Evolutionary conservation across 2,329 filamentous ascomycete species (phyloP).

Genomic region (Fusarium papillatum): DNA sequence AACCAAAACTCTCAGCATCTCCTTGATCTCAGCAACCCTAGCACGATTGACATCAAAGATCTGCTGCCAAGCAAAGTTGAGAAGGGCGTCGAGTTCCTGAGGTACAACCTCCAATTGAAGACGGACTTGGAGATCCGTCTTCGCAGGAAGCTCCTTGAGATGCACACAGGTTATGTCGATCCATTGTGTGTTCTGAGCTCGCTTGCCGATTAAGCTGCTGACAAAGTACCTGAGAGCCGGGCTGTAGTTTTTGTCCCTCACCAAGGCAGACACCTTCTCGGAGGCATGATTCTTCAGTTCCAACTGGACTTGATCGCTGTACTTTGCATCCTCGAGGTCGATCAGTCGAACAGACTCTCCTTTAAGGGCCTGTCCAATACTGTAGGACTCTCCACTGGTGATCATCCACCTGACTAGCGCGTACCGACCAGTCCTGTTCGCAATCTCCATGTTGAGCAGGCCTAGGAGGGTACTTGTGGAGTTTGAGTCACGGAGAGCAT

Average conservation of each 20-base stretch:
- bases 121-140: slow-evolving; percentile 55
- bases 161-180: slow-evolving; percentile 59
- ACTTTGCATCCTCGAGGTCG: slow-evolving; percentile 37
- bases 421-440: slow-evolving; percentile 3
- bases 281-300: slow-evolving; percentile 46
- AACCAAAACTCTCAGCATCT: slow-evolving; percentile 56
- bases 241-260: slow-evolving; percentile 54
- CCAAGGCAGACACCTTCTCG: slow-evolving; percentile 50
- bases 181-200: slow-evolving; percentile 59
- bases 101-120: slow-evolving; percentile 54
- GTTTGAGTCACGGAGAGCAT: slow-evolving; percentile 49
- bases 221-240: slow-evolving; percentile 57
- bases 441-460: slow-evolving; percentile 13
- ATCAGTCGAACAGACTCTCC: slow-evolving; percentile 20
- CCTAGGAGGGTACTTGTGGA: slow-evolving; percentile 26
- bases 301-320: slow-evolving; percentile 30
- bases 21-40: slow-evolving; percentile 54
- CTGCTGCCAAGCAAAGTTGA: slow-evolving; percentile 54
- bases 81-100: slow-evolving; percentile 52
- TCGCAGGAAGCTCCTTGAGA: slow-evolving; percentile 53
- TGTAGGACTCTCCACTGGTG: slow-evolving; percentile 49
- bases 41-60: slow-evolving; percentile 50
- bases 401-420: slow-evolving; percentile 53
- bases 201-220: slow-evolving; percentile 56
- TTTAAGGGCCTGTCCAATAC: slow-evolving; percentile 15